Conservation (phyloP, 176 grass and related monocot genomes). For the Pontederia paniculata region DNA sequence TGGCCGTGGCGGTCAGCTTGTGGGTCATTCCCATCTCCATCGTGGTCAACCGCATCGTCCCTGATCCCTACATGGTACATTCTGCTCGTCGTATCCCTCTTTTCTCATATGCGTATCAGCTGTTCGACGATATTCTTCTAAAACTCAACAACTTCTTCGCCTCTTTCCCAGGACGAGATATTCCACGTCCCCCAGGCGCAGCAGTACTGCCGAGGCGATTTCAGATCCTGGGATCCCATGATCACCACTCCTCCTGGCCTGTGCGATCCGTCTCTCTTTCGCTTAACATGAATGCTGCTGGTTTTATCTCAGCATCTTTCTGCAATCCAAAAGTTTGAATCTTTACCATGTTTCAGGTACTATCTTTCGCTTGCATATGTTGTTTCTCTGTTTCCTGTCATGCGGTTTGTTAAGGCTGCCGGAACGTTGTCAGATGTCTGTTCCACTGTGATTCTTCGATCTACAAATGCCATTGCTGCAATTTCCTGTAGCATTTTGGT, state of each 20-base stretch:
- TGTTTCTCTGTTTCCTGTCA: conserved; percentile 66
- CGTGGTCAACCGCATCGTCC: conserved; percentile 51
- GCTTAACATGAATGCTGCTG: conserved; percentile 4
- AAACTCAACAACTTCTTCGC: background rate
- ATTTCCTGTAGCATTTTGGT: conserved; percentile 58
- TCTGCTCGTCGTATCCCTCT: background rate
- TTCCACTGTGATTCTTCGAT: conserved; percentile 56
- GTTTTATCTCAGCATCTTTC: conserved; percentile 9
- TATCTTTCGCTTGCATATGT: conserved; percentile 68
- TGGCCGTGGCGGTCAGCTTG: conserved; percentile 24
- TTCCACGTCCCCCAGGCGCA: conserved; percentile 86
- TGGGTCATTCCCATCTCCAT: conserved; percentile 40
- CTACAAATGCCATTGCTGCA: conserved; percentile 61
- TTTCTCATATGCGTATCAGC: background rate
- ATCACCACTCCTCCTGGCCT: conserved; percentile 90
- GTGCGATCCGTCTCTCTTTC: conserved; percentile 27
- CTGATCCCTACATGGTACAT: conserved; percentile 68
- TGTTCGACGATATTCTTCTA: conserved; percentile 2
- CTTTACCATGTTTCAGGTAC: conserved; percentile 66
- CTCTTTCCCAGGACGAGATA: conserved; percentile 68
- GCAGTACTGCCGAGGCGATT: conserved; percentile 50
- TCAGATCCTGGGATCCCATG: conserved; percentile 71
- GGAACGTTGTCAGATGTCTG: conserved; percentile 44
- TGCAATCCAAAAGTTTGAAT: background rate
- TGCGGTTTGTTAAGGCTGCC: conserved; percentile 28